Conservation (phyloP, 352 stramenopile species). For the Blastocystis hominis region DNA sequence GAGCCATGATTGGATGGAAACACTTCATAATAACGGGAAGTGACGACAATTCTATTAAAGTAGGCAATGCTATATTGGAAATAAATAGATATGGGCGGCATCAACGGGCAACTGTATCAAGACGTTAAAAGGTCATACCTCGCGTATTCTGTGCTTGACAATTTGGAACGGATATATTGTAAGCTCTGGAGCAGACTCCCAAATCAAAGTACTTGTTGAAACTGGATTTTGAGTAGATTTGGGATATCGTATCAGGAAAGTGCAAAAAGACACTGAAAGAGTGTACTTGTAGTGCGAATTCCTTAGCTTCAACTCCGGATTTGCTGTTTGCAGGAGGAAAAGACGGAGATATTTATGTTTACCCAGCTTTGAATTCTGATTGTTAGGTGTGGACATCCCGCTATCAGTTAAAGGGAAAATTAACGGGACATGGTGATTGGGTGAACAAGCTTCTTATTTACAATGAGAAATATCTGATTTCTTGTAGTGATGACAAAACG, state of each 20-base stretch:
- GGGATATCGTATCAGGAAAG: slow-evolving; percentile 29
- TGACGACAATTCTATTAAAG: slow-evolving; percentile 19
- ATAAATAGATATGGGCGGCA: slow-evolving; percentile 5
- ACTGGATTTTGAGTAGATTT: neutral
- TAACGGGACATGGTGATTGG: neutral
- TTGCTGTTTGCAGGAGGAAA: neutral
- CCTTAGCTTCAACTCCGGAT: neutral
- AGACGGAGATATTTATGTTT: slow-evolving; percentile 21
- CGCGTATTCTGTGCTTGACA: neutral
- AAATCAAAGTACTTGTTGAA: neutral
- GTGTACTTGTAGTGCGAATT: neutral
- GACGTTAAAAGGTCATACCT: neutral
- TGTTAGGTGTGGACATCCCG: neutral
- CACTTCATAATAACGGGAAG: neutral
- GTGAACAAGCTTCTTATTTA: slow-evolving; percentile 2
- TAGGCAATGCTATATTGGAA: neutral
- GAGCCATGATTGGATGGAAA: neutral
- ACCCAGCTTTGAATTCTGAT: neutral
- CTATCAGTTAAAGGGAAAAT: neutral
- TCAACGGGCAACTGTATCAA: neutral
- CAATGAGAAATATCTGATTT: neutral
- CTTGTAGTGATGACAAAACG: slow-evolving; percentile 25
- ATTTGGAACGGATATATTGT: slow-evolving; percentile 27
- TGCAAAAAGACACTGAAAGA: neutral
- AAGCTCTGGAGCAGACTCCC: neutral